Conservation (phyloP, 176 grass and related monocot genomes). For the Poa pratensis region DNA sequence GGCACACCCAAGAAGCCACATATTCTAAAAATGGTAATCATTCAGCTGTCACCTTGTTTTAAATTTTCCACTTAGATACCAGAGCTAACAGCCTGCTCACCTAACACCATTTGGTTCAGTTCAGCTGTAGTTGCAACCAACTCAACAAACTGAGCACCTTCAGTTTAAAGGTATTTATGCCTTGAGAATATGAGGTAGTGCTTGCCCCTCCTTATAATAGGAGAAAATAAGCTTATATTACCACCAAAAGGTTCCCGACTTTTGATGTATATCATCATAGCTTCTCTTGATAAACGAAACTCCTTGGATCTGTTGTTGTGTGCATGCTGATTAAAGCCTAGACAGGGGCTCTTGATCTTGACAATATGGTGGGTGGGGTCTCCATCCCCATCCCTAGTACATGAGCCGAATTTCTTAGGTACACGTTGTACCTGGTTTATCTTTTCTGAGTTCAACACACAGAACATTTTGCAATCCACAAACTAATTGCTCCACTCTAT, state of each 20-base stretch:
- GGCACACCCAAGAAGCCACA: background rate
- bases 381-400: background rate
- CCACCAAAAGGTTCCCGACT: background rate
- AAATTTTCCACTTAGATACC: background rate
- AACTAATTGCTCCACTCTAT: background rate
- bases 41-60: background rate
- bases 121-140: conserved; percentile 40
- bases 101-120: conserved; percentile 32
- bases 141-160: background rate
- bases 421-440: background rate
- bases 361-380: background rate
- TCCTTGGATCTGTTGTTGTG: background rate
- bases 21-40: conserved; percentile 4
- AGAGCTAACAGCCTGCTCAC: conserved; percentile 18
- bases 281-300: background rate
- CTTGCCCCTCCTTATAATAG: conserved; percentile 29
- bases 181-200: background rate
- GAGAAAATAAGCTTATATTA: background rate
- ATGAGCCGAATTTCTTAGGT: background rate
- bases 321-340: conserved; percentile 16
- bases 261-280: background rate
- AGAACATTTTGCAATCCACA: background rate
- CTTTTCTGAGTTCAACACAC: background rate
- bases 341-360: conserved; percentile 12
- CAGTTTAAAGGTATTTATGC: background rate